Evolutionary conservation across 306 rosid genomes (phyloP).

Genomic region (Rosa rugosa): DNA sequence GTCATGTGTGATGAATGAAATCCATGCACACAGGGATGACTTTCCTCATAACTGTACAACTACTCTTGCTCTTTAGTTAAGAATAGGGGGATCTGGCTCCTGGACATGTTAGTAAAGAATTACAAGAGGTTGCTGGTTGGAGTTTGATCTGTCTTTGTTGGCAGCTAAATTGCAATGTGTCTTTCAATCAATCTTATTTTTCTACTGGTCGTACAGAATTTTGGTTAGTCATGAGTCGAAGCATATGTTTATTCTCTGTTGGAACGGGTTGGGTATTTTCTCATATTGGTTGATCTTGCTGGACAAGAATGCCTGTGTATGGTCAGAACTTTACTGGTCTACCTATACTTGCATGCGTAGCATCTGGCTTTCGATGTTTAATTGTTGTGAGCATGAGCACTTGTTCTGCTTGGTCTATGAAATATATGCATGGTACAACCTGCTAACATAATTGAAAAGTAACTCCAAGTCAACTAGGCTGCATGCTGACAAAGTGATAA

Average conservation of each 20-base stretch:
- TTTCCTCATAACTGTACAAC: background rate
- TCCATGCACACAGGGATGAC: background rate
- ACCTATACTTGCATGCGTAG: background rate
- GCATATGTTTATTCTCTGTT: no score
- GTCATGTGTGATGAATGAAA: slow-evolving; percentile 1
- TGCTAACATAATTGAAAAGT: background rate
- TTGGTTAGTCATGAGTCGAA: background rate
- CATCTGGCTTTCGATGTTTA: background rate
- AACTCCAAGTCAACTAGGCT: background rate
- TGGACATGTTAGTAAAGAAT: background rate
- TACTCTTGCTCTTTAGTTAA: background rate
- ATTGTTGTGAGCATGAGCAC: background rate
- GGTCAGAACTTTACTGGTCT: background rate
- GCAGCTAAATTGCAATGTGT: background rate
- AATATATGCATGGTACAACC: background rate
- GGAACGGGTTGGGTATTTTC: background rate
- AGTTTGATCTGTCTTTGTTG: background rate
- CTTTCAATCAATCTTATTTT: background rate
- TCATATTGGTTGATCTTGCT: background rate
- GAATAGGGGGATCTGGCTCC: background rate
- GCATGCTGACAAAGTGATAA: background rate
- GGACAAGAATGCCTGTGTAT: background rate
- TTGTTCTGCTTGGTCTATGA: background rate
- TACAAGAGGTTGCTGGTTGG: background rate
- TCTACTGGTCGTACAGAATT: background rate